phyloP scores from a whole-genome alignment of 176 grass and related monocot genomes.

The Elaeis guineensis region DNA sequence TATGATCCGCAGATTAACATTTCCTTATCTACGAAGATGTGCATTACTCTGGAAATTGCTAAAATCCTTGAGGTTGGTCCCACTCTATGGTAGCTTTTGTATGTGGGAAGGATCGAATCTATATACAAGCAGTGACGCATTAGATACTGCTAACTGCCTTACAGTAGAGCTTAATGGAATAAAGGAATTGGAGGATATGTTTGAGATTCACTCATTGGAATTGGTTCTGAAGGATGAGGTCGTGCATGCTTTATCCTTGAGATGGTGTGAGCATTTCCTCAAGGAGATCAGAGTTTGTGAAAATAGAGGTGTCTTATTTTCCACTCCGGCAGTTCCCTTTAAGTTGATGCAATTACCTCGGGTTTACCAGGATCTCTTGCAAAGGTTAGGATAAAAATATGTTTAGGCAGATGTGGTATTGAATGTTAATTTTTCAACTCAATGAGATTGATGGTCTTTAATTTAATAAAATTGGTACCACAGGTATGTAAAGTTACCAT shows the following conservation, averaged over 20 bases:
- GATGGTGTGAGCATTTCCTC: slow-evolving; percentile 86
- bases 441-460: background rate
- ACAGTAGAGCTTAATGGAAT: slow-evolving; percentile 52
- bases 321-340: slow-evolving; percentile 70
- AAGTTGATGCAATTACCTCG: slow-evolving; percentile 79
- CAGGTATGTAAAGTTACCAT: slow-evolving; percentile 86
- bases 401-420: slow-evolving; percentile 16
- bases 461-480: background rate
- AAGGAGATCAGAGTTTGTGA: slow-evolving; percentile 54
- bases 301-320: slow-evolving; percentile 43
- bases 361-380: slow-evolving; percentile 85
- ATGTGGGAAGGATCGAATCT: slow-evolving; percentile 76
- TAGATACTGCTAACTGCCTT: slow-evolving; percentile 34
- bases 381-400: slow-evolving; percentile 24
- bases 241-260: slow-evolving; percentile 49
- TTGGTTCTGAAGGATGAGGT: slow-evolving; percentile 60
- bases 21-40: slow-evolving; percentile 89
- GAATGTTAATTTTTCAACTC: slow-evolving; percentile 7
- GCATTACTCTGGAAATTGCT: slow-evolving; percentile 76
- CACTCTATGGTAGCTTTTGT: slow-evolving; percentile 60
- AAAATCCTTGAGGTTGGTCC: slow-evolving; percentile 36
- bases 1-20: slow-evolving; percentile 73
- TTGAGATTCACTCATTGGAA: slow-evolving; percentile 70
- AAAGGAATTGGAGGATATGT: slow-evolving; percentile 67
- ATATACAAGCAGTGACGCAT: slow-evolving; percentile 30